A percentile compares a stretch with the other conserved stretches of the same genome.
phyloP scores from a whole-genome alignment of 768 basidiomycete genomes.

The Pholiota conissans region DNA sequence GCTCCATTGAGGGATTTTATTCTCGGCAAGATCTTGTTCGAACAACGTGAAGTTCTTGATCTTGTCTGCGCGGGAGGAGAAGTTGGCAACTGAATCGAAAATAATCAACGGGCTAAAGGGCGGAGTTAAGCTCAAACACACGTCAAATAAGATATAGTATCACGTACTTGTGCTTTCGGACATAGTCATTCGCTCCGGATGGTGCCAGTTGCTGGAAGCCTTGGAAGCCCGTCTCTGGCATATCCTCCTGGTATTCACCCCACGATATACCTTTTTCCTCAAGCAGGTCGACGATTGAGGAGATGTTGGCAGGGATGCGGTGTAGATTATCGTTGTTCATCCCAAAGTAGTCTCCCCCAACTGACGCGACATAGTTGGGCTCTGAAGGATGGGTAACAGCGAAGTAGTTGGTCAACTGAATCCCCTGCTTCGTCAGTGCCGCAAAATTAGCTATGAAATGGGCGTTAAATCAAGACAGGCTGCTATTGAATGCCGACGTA shows the following conservation, averaged over 20 bases:
- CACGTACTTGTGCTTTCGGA: conserved; percentile 32
- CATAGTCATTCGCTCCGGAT: conserved; percentile 27
- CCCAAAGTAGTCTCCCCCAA: conserved; percentile 56
- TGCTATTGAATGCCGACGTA: no score
- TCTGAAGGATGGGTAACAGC: conserved; percentile 59
- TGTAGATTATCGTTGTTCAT: conserved; percentile 41
- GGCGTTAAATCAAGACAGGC: background rate
- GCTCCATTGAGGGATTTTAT: conserved; percentile 56
- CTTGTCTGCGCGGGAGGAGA: conserved; percentile 38
- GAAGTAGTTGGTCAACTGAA: conserved; percentile 46
- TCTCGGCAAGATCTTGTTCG: conserved; percentile 49
- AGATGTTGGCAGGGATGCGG: conserved; percentile 45
- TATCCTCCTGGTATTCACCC: conserved; percentile 61
- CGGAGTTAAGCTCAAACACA: background rate
- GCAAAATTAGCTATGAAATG: conserved; percentile 25
- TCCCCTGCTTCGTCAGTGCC: conserved; percentile 47
- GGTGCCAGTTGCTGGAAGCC: conserved; percentile 35
- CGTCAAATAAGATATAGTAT: background rate
- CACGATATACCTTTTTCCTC: conserved; percentile 59
- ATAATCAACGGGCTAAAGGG: conserved; percentile 41
- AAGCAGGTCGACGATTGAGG: conserved; percentile 59
- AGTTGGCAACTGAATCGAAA: conserved; percentile 48
- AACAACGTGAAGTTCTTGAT: conserved; percentile 67
- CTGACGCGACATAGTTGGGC: conserved; percentile 55
- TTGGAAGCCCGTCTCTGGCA: conserved; percentile 49